Percentiles rank a stretch among this genome's conserved stretches.
These are phyloP conservation scores for Bruguiera sexangula DNA, from an alignment of 345 rosid species.

Conservation along the genomic window DNA sequence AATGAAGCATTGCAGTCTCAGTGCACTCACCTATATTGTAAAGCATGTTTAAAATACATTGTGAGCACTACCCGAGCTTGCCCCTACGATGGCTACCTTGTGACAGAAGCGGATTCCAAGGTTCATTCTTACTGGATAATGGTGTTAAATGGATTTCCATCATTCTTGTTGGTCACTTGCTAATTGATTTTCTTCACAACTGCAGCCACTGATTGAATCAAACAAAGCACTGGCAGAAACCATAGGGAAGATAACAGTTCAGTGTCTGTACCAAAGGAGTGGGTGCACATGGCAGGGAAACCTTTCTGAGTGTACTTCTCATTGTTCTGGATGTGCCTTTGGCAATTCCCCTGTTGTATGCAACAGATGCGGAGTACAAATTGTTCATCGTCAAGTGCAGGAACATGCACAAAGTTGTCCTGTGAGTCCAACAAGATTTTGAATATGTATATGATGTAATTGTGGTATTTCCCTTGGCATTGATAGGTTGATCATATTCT, in stretches of 20 bases:
- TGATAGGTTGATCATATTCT: conserved; percentile 3
- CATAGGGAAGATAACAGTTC: conserved; percentile 56
- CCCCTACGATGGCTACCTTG: conserved; percentile 77
- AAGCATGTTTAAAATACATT: conserved; percentile 59
- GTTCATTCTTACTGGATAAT: conserved; percentile 25
- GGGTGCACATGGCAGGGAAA: conserved; percentile 87
- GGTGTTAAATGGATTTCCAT: background rate
- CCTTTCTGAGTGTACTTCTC: conserved; percentile 55
- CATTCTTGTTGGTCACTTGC: conserved; percentile 2
- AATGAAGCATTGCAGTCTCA: conserved; percentile 78
- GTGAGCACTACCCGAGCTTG: conserved; percentile 69
- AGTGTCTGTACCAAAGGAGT: conserved; percentile 68
- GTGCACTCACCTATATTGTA: conserved; percentile 80
- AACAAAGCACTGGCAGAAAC: conserved; percentile 60
- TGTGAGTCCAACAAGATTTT: conserved; percentile 45
- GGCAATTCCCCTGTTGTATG: conserved; percentile 73
- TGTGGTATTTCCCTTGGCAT: conserved; percentile 1
- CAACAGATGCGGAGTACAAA: conserved; percentile 56
- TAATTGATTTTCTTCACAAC: background rate
- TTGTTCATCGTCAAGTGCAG: conserved; percentile 62
- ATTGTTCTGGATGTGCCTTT: conserved; percentile 70
- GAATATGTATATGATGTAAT: background rate
- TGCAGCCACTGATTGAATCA: conserved; percentile 71
- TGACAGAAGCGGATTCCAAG: conserved; percentile 82
- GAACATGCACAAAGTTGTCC: conserved; percentile 78